Percentiles rank a stretch among this genome's conserved stretches.
These are phyloP conservation scores for Umbelopsis sp. DNA, from an alignment of 192 early-diverging fungal genomes.

Conservation along the genomic window DNA sequence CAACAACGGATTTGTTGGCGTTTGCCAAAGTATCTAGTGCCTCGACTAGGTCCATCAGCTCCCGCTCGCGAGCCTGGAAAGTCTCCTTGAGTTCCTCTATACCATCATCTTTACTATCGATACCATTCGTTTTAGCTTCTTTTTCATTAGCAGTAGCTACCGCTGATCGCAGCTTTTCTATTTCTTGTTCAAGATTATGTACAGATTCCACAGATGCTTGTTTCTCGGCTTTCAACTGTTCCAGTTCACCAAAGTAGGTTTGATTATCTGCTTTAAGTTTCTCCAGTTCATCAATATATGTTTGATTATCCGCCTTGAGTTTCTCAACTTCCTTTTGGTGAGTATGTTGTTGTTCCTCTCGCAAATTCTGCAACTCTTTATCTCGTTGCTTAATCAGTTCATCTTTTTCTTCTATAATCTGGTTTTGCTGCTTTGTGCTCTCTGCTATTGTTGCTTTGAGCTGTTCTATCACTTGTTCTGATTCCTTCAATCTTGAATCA, in stretches of 20 bases:
- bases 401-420: neutral
- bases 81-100: slow-evolving; percentile 9
- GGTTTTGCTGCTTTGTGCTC: neutral
- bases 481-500: neutral
- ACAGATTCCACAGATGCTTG: slow-evolving; percentile 14
- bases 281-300: slow-evolving; percentile 25
- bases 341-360: neutral
- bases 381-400: neutral
- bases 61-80: slow-evolving; percentile 21
- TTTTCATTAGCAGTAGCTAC: neutral
- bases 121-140: neutral
- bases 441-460: slow-evolving; percentile 35
- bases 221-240: slow-evolving; percentile 24
- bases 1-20: neutral
- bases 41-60: slow-evolving; percentile 15
- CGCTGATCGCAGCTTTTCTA: slow-evolving; percentile 18
- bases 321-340: slow-evolving; percentile 25
- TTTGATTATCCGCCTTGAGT: slow-evolving; percentile 24
- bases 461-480: slow-evolving; percentile 26
- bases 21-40: slow-evolving; percentile 12
- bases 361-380: neutral
- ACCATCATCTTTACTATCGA: neutral
- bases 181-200: slow-evolving; percentile 20
- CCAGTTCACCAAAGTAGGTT: slow-evolving; percentile 20
- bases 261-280: slow-evolving; percentile 14